Evolutionary conservation across 2,329 filamentous ascomycete genomes (phyloP), one percentile per base, ranked within the genome.

Genomic region (Aspergillus melleus): DNA sequence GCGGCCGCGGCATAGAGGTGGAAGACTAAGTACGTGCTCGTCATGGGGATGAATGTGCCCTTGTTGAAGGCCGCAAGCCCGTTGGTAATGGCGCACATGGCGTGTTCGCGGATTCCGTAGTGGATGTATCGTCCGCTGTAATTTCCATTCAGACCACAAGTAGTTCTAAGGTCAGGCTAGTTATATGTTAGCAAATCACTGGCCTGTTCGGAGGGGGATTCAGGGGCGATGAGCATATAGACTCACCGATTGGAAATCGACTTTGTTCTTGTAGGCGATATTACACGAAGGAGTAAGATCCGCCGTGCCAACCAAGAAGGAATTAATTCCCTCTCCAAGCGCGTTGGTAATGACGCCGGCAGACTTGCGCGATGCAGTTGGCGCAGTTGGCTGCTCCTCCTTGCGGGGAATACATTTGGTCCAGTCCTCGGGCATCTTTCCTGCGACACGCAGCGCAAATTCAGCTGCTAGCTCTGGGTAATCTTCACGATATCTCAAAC

Each of bases 1-100:
- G 50, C 59, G 4, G 59, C 49, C 1, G 61, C 61, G 19, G 59
- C 59, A 59, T 63, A 63, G 2, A 60, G 42, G 10, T 60, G 44
- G 52, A 64, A 64, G 10, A 58, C 47, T 10, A 64, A 52, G 55
- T 53, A 64, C 9, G 57, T 62, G 30, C 49, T 51, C n/a, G 57
- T 59, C 32, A 59, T 59, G 12, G 61, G 61, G 39, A 63, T 26
- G 39, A 63, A 57, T 2, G 59, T 61, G 44, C 59, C 59, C 44
- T 57, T 58, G 55, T 63, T 61, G 39, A 59, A 63, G 20, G 61
- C 61, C 67, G 61, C 59, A 10, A 63, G 59, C 14, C 61, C 61
- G 53, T 63, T 62, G 19, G 58, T 55, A 47, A 62, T 62, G 20
- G 54, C 44, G 47, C 46, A 51, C 60, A 62, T 62, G 54, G 60